phyloP scores from a whole-genome alignment of 2,329 filamentous ascomycete genomes.

The Tolypocladium cylindrosporum region DNA sequence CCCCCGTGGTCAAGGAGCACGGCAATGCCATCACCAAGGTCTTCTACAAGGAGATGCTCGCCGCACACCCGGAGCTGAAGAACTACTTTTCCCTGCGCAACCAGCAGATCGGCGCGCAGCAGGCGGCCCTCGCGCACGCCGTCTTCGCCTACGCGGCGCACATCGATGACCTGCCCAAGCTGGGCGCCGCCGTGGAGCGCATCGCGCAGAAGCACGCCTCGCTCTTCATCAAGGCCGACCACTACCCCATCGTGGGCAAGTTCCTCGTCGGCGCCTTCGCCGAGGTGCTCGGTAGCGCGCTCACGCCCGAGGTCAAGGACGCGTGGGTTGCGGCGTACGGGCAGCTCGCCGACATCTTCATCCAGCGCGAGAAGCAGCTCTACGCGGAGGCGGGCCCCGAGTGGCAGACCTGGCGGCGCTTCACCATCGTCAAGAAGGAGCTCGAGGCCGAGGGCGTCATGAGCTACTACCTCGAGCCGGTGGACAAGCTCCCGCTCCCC shows the following conservation, averaged over 20 bases:
- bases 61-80: slow-evolving; percentile 52
- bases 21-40: slow-evolving; percentile 58
- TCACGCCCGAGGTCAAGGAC: slow-evolving; percentile 55
- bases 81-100: slow-evolving; percentile 63
- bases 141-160: slow-evolving; percentile 64
- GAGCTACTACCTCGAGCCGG: slow-evolving; percentile 59
- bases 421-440: slow-evolving; percentile 49
- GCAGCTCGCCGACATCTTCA: slow-evolving; percentile 62
- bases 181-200: slow-evolving; percentile 49
- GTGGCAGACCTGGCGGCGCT: slow-evolving; percentile 40
- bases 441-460: slow-evolving; percentile 50
- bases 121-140: slow-evolving; percentile 57
- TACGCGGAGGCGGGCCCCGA: slow-evolving; percentile 38
- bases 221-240: slow-evolving; percentile 56
- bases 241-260: slow-evolving; percentile 62
- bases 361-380: slow-evolving; percentile 50
- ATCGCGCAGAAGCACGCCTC: slow-evolving; percentile 71
- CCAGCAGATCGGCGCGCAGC: slow-evolving; percentile 58
- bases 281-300: slow-evolving; percentile 54
- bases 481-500: slow-evolving; percentile 46
- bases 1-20: slow-evolving; percentile 59
- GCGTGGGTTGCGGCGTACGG: slow-evolving; percentile 66
- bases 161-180: slow-evolving; percentile 57
- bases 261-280: slow-evolving; percentile 59
- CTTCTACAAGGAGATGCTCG: slow-evolving; percentile 64